These are phyloP conservation scores for Inonotus hispidus DNA, from an alignment of 1,284 basidiomycete species.

Conservation along the genomic window DNA sequence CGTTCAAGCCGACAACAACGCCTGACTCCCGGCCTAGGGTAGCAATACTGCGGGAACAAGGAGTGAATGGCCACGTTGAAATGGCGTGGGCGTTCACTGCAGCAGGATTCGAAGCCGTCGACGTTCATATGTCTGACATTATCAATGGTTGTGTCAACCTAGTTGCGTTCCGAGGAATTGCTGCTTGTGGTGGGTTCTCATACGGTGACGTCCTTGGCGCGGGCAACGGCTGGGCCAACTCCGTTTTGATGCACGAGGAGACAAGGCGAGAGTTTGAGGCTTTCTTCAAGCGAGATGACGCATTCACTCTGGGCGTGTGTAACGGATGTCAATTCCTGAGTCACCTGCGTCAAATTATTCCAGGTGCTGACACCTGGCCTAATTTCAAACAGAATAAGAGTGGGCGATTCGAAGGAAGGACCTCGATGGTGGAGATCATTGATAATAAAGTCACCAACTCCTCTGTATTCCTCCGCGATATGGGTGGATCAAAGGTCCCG, in stretches of 20 bases:
- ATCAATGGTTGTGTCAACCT: conserved; percentile 68
- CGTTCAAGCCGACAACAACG: conserved; percentile 34
- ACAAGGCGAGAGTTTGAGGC: conserved; percentile 71
- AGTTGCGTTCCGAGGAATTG: conserved; percentile 76
- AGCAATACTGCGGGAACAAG: conserved; percentile 95
- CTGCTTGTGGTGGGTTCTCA: conserved; percentile 97
- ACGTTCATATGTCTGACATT: conserved; percentile 98
- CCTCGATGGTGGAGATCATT: conserved; percentile 75
- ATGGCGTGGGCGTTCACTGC: conserved; percentile 97
- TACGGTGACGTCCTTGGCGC: conserved; percentile 98
- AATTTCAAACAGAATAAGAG: conserved; percentile 86
- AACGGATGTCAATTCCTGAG: conserved; percentile 98
- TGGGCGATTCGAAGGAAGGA: conserved; percentile 89
- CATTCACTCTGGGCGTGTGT: conserved; percentile 93
- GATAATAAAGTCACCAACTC: conserved; percentile 46
- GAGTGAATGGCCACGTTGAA: conserved; percentile 97
- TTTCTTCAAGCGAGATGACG: conserved; percentile 80
- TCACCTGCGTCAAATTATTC: conserved; percentile 82
- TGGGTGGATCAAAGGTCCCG: conserved; percentile 84
- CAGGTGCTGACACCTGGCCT: conserved; percentile 85
- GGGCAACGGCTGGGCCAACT: conserved; percentile 97
- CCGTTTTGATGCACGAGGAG: conserved; percentile 74
- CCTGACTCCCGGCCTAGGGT: conserved; percentile 70
- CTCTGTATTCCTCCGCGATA: conserved; percentile 84
- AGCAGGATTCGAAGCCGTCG: conserved; percentile 91